Base-by-base conservation (phyloP, 1,284 basidiomycete genomes). In the Malassezia psittaci region DNA sequence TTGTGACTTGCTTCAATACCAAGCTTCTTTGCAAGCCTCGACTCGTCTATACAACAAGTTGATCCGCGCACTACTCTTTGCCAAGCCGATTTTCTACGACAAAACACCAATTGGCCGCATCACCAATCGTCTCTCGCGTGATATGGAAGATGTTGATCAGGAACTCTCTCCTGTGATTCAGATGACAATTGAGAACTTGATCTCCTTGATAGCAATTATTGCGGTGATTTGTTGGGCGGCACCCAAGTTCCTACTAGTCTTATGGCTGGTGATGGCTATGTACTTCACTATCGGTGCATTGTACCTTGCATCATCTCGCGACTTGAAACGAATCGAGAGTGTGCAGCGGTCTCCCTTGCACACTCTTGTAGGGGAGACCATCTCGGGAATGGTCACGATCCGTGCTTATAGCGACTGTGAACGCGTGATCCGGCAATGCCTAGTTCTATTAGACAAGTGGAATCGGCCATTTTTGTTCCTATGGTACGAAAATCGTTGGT, bases 321-420 rank as follows among this genome's bases (percentile, higher is more conserved):
- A 74, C 52, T 57, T 74, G 39, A 75, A 75, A 60, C 61, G 71
- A 7, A 66, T 72, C 61, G 71, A 75, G 59, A 71, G 68, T 39
- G 66, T 74, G 35, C 62, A 63, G 36, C 65, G 72, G 35, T 74
- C 71, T 50, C 72, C 72, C 10, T 67, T 74, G 58, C 69, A 70
- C 57, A 74, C 72, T 4, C 63, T 72, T 34, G 62, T 71, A 12
- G 67, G 68, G 59, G 87, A 90, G 69, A 77, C 88, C 12, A 78
- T 90, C 37, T 80, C 79, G 49, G 87, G 87, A 18, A 84, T 89
- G 47, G 77, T 87, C 42, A 85, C 86, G n/a, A 87, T 93, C 37
- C 82, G 90, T 46, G 90, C 89, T 0, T 94, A 90, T 76, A 85
- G 85, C 9, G 86, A 83, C 1, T 88, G 91, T 66, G 77, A 78